Base-by-base conservation (phyloP, 768 basidiomycete species). In the Rhodosporidiobolus sp. region DNA sequence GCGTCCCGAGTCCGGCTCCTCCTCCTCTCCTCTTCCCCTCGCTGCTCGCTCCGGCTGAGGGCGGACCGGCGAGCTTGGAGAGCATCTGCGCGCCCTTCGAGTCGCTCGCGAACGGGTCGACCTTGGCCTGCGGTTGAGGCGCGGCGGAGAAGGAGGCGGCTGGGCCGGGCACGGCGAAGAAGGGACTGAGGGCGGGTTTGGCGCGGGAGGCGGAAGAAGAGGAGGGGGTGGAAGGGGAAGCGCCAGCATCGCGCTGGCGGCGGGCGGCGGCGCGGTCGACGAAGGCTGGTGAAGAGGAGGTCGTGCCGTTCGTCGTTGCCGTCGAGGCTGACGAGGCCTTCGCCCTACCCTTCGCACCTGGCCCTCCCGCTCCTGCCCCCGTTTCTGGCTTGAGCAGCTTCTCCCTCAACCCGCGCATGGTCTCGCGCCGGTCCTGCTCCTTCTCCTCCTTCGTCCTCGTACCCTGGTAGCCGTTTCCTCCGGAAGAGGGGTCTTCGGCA, bases 241-340 rank as follows among this genome's bases (percentile, higher is more conserved):
- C 9, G 6, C 34, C 53, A 2, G 50, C 70, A n/a, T 71, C 64
- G 28, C 74, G 74, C 3, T 63, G 50, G 0, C 74, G 67, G 1
- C 74, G 63, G 3, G 67, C 67, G 9, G 70, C 70, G 9, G 74
- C 74, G 8, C 74, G 74, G 58, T 75, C 65, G 50, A 72, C n/a
- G 56, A 68, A 75, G 10, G 54, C 20, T 0, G 73, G 26, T 6
- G 26, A 35, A 5, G 57, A 0, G 1, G 58, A 12, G 12, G 22
- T 32, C 26, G 3, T 5, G 20, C 4, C 22, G 49, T 24, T 7
- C 28, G 38, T 17, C 1, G 26, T 2, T 22, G 58, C 30, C 5
- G 65, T 7, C n/a, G 58, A 3, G 1, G 35, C 17, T 2, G 45
- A 10, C 16, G 56, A 0, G 8, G 49, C 1, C 3, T 6, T 35